These are phyloP conservation scores for Elsinoe batatas DNA, from an alignment of 2,329 filamentous ascomycete species.

Conservation along the genomic window DNA sequence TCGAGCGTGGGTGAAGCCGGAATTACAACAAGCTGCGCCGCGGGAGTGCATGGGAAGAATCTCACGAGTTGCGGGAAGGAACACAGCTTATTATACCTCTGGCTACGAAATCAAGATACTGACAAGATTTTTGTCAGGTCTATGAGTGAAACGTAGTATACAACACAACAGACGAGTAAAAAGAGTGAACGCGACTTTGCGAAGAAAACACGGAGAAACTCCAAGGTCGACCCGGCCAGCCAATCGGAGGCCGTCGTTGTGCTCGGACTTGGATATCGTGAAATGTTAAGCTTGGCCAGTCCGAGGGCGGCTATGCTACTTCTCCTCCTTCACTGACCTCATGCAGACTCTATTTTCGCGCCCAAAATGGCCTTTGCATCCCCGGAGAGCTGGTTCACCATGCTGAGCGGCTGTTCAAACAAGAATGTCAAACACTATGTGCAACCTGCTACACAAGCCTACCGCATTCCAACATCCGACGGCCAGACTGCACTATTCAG, in stretches of 20 bases:
- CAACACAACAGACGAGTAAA: neutral
- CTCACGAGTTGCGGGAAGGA: no score
- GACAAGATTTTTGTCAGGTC: neutral
- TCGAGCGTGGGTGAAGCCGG: neutral
- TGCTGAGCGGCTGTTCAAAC: conserved; percentile 9
- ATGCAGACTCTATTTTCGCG: conserved; percentile 10
- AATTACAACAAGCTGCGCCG: conserved; percentile 6
- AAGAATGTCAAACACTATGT: conserved; percentile 3
- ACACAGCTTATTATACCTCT: no score
- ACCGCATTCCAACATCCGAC: neutral
- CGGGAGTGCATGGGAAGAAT: neutral
- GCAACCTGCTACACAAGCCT: conserved; percentile 8
- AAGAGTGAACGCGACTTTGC: neutral
- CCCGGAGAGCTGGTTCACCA: neutral
- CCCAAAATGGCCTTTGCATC: neutral
- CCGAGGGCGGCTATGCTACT: conserved; percentile 6
- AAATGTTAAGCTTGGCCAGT: neutral
- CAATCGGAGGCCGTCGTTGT: neutral
- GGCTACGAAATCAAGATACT: no score
- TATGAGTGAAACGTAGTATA: neutral
- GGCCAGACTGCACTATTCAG: neutral
- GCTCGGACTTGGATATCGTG: neutral
- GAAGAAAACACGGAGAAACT: neutral
- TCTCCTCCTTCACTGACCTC: neutral
- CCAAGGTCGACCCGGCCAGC: neutral